phyloP scores from a whole-genome alignment of 148 eudicot species.

The Chenopodium album region DNA sequence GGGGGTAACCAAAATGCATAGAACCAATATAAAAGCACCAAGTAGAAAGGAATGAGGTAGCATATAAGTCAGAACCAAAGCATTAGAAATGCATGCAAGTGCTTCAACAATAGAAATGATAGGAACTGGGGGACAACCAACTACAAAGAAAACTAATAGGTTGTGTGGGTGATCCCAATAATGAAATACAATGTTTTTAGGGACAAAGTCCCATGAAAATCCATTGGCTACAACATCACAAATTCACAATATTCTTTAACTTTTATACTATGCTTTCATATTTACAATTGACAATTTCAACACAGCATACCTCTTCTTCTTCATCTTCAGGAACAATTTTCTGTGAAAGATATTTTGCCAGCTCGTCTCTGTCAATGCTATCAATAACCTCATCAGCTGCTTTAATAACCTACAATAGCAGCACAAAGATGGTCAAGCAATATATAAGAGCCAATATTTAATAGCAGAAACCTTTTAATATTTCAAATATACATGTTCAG shows the following conservation, averaged over 20 bases:
- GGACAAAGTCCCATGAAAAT: not conserved
- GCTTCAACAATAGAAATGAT: not conserved
- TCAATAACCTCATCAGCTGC: slow-evolving; percentile 88
- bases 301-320: slow-evolving; percentile 64
- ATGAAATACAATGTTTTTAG: not conserved
- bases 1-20: not conserved
- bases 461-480: not conserved
- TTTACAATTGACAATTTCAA: not conserved
- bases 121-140: not conserved
- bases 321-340: slow-evolving; percentile 91
- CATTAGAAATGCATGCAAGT: not conserved
- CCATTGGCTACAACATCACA: not conserved
- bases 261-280: not conserved
- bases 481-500: not conserved
- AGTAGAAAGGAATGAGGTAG: not conserved
- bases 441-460: not conserved
- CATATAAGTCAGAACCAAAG: not conserved
- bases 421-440: slow-evolving; percentile 7
- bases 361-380: slow-evolving; percentile 76
- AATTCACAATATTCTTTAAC: not conserved
- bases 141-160: not conserved
- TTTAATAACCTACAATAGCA: slow-evolving; percentile 53
- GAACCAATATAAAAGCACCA: not conserved
- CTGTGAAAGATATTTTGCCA: slow-evolving; percentile 69
- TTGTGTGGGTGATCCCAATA: not conserved